Conservation (phyloP, 768 basidiomycete species). For the Rhodosporidiobolus sp. region DNA sequence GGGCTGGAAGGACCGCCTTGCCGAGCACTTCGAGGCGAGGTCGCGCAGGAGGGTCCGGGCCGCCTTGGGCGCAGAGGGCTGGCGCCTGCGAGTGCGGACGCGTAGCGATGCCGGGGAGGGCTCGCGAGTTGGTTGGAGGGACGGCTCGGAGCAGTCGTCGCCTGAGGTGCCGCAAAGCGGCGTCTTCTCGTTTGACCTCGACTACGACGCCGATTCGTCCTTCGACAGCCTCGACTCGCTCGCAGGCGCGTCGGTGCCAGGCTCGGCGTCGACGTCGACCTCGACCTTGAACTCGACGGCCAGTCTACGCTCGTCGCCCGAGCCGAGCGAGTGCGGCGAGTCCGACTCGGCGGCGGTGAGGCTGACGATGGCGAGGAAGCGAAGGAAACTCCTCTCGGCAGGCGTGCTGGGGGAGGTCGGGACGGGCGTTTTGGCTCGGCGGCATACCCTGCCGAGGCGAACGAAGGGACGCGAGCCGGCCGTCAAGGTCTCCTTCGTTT, state of each 20-base stretch:
- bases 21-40: not conserved
- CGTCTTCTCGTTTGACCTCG: conserved; percentile 11
- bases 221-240: conserved; percentile 11
- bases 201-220: conserved; percentile 12
- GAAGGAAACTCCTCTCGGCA: not conserved
- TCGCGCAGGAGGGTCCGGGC: not conserved
- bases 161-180: not conserved
- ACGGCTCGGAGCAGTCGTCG: not conserved
- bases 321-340: conserved; percentile 30
- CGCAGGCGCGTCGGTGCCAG: not conserved
- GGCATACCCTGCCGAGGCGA: conserved; percentile 22
- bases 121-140: not conserved
- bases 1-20: conserved; percentile 2
- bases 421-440: not conserved
- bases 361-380: not conserved
- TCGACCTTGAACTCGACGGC: not conserved
- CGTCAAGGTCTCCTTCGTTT: not conserved
- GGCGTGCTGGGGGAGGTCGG: not conserved
- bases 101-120: not conserved
- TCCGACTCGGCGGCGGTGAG: not conserved
- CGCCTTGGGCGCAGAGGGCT: not conserved
- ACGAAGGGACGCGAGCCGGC: not conserved
- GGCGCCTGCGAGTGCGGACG: not conserved
- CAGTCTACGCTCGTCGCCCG: conserved; percentile 13
- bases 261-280: not conserved